Percentiles rank a stretch among this genome's conserved stretches.
These are phyloP conservation scores for Euclidium syriacum DNA, from an alignment of 345 rosid species.

Conservation along the genomic window DNA sequence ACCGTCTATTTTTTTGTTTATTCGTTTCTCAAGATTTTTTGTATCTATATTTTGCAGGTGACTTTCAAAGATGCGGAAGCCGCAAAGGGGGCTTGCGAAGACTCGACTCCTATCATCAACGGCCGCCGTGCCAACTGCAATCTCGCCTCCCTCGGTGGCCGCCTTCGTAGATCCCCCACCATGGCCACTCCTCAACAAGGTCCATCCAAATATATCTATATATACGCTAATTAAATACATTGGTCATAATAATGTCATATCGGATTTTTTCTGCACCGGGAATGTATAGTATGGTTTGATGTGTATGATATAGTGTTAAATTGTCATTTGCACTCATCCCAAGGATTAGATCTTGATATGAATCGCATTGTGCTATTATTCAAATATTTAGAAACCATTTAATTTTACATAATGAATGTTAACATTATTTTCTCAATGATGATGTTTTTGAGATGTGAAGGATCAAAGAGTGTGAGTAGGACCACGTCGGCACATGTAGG, in stretches of 20 bases:
- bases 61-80: constrained; percentile 92
- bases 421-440: neutral
- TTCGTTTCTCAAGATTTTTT: neutral
- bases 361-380: neutral
- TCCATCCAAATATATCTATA: neutral
- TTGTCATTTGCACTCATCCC: neutral
- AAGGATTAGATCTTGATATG: constrained; percentile 1
- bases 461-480: constrained; percentile 51
- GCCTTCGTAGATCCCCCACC: constrained; percentile 56
- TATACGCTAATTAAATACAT: neutral
- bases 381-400: neutral
- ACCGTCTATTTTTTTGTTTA: neutral
- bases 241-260: neutral
- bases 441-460: constrained; percentile 35
- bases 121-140: constrained; percentile 98
- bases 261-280: neutral
- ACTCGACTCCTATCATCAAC: constrained; percentile 74
- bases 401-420: neutral
- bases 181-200: constrained; percentile 58
- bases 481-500: constrained; percentile 43
- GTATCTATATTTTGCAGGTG: constrained; percentile 62
- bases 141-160: constrained; percentile 90
- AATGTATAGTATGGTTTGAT: neutral
- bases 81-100: constrained; percentile 83
- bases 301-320: neutral